A percentile compares a stretch with the other conserved stretches of the same genome.
Evolutionary conservation across 805 yeast species (phyloP).

Genomic region (Kluyveromyces dobzhanskii): DNA sequence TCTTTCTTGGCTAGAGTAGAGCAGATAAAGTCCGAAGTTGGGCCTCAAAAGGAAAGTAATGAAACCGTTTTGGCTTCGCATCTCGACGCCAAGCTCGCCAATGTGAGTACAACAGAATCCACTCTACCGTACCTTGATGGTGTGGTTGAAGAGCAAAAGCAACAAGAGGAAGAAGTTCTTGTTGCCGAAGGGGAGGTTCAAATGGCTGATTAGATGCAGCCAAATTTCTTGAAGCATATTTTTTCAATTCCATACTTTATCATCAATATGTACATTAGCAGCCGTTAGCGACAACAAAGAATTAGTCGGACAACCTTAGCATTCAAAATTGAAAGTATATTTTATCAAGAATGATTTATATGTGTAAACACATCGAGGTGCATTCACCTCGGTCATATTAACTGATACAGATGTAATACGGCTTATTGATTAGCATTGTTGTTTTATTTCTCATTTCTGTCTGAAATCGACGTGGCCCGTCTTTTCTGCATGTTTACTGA

Average conservation of each 20-base stretch:
- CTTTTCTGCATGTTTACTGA: constrained; percentile 51
- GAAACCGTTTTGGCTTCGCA: constrained; percentile 32
- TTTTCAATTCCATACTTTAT: too few relatives aligned
- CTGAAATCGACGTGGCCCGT: constrained; percentile 60
- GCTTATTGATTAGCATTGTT: too few relatives aligned
- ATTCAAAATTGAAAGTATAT: too few relatives aligned
- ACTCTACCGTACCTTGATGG: constrained; percentile 24
- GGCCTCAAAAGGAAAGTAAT: constrained; percentile 38
- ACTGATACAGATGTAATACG: too few relatives aligned
- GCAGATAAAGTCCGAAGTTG: constrained; percentile 43
- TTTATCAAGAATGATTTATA: too few relatives aligned
- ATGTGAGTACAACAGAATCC: constrained; percentile 27
- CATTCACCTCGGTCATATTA: too few relatives aligned
- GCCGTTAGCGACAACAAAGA: too few relatives aligned
- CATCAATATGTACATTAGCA: too few relatives aligned
- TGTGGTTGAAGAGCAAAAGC: constrained; percentile 2
- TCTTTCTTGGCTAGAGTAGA: constrained; percentile 60
- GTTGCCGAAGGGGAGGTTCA: constrained; percentile 14
- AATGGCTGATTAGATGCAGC: constrained; percentile 6
- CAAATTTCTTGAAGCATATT: too few relatives aligned
- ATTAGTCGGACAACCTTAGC: too few relatives aligned
- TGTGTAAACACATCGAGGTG: too few relatives aligned
- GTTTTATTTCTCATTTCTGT: too few relatives aligned
- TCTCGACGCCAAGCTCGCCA: constrained; percentile 17
- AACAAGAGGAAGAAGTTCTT: constrained; percentile 12